Conservation (phyloP, 257 asterid species). For the Nicotiana knightiana region DNA sequence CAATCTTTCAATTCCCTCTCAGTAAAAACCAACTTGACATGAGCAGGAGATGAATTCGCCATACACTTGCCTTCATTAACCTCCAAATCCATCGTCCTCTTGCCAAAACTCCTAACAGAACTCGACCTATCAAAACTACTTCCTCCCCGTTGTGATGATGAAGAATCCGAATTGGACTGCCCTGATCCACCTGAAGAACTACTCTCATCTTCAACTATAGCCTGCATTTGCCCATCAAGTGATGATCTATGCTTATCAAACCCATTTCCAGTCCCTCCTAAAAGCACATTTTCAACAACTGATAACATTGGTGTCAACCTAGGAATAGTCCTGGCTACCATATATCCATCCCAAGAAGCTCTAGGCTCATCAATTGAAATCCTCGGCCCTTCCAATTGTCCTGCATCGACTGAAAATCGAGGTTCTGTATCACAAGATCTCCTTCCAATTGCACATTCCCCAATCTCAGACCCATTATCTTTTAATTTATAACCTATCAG, state of each 20-base stretch:
- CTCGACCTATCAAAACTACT: conserved; percentile 90
- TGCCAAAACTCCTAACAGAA: conserved; percentile 73
- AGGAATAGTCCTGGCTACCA: conserved; percentile 85
- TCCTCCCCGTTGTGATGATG: conserved; percentile 59
- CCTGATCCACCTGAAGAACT: conserved; percentile 71
- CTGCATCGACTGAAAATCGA: conserved; percentile 57
- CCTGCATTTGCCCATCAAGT: conserved; percentile 80
- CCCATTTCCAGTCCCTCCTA: conserved; percentile 31
- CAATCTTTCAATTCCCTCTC: conserved; percentile 89
- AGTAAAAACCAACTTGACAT: conserved; percentile 68
- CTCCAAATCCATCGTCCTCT: conserved; percentile 47
- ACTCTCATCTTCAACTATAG: conserved; percentile 74
- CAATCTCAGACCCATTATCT: conserved; percentile 38
- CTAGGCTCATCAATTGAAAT: conserved; percentile 80
- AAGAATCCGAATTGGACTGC: conserved; percentile 79
- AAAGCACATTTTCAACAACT: conserved; percentile 54
- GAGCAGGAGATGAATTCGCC: conserved; percentile 44
- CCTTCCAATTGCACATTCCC: conserved; percentile 37
- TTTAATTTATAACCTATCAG: conserved; percentile 18
- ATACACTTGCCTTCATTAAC: conserved; percentile 30
- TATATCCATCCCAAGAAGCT: conserved; percentile 98
- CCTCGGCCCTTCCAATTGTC: conserved; percentile 25
- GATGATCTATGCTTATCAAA: conserved; percentile 62
- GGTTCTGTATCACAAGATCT: conserved; percentile 72
- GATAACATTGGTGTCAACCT: conserved; percentile 82